Evolutionary conservation across 257 asterid species (phyloP), one percentile per base, ranked within the genome.

Genomic region (Salvia splendens): DNA sequence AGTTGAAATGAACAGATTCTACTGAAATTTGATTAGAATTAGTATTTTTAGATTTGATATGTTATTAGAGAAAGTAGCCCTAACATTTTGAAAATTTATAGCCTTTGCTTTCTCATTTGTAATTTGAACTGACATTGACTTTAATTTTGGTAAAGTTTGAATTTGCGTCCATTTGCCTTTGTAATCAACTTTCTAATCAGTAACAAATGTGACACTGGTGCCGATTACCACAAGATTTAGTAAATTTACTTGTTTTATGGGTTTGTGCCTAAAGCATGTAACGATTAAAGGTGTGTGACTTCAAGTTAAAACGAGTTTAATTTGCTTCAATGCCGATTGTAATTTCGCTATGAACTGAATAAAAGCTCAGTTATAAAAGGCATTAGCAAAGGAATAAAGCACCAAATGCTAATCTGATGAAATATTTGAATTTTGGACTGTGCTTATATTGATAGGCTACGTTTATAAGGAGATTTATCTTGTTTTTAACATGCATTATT

Each of bases 401-500:
- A 12, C 11, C 0, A 10, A 8, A 20, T 36, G 50, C 2, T 61
- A 38, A 50, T 67, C 3, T 28, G 45, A 40, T 38, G 28, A 28
- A 59, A 38, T 60, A 33, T 52, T 20, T 74, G 42, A 14, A 10
- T 64, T 73, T 1, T 1, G 46, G 38, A 52, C 16, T 49, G 17
- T 48, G 65, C 8, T 45, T 65, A 62, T 14, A 50, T 55, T 35
- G 60, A 64, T 71, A 38, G 63, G 43, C 40, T 50, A 53, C 49
- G 14, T 38, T 38, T 45, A 12, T 32, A 32, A 14, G 49, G 36
- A 66, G 14, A 64, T 55, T 3, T 57, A 20, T 60, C 51, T 57
- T 69, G 68, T 65, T 17, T 24, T 33, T 80, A 61, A 77, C 71
- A 42, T 11, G 16, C 28, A 59, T 70, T 69, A 55, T 14, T 73